Conservation (phyloP, 2,329 filamentous ascomycete genomes). For the Ophiostoma angusticollis region DNA sequence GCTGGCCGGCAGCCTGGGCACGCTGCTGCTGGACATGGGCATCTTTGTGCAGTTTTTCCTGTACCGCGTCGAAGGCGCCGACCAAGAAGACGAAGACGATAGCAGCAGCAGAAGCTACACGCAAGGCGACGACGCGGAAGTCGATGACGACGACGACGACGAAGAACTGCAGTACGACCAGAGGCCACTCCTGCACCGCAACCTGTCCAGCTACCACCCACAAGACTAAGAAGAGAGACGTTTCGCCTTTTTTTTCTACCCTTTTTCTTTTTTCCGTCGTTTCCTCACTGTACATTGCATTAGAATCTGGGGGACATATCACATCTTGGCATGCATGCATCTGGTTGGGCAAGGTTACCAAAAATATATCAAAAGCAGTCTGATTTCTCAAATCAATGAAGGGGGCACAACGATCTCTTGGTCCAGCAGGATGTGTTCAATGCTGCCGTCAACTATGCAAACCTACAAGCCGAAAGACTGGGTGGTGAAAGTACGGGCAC, state of each 20-base stretch:
- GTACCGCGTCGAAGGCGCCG: conserved; percentile 40
- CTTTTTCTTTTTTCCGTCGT: neutral
- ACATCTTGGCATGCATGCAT: too few relatives aligned
- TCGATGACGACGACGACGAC: conserved; percentile 14
- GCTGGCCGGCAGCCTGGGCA: conserved; percentile 81
- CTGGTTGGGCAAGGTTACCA: too few relatives aligned
- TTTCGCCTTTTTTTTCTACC: neutral
- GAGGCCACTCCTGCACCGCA: conserved; percentile 25
- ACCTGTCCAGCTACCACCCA: conserved; percentile 13
- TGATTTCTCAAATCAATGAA: too few relatives aligned
- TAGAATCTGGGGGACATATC: too few relatives aligned
- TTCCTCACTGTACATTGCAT: too few relatives aligned
- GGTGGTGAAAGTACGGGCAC: neutral
- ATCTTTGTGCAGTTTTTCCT: conserved; percentile 91
- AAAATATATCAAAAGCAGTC: neutral
- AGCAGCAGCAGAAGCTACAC: conserved; percentile 7
- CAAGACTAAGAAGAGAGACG: neutral
- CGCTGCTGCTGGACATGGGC: conserved; percentile 67
- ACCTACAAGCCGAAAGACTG: too few relatives aligned
- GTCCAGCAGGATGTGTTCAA: too few relatives aligned
- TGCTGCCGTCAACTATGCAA: too few relatives aligned
- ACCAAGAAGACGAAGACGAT: conserved; percentile 2
- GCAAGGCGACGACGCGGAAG: conserved; percentile 15
- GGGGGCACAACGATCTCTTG: too few relatives aligned
- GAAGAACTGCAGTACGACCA: conserved; percentile 21